Conservation (phyloP, 2,329 filamentous ascomycete species). For the Aspergillus quadricinctus region DNA sequence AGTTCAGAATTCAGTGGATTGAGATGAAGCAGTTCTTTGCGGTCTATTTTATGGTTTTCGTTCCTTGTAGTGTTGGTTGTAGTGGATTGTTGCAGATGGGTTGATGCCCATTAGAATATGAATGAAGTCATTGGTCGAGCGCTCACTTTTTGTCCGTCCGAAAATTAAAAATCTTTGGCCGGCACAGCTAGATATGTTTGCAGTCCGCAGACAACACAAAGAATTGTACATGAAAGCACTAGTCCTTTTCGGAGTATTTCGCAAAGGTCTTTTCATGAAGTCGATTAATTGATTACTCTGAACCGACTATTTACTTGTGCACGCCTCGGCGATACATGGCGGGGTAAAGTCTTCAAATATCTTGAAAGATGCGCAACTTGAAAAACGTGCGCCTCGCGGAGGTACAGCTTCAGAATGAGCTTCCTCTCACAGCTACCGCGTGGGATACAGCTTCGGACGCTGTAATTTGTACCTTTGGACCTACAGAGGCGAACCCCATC, state of each 20-base stretch:
- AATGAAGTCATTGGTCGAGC: slow-evolving; percentile 42
- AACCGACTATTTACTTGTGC: slow-evolving; percentile 4
- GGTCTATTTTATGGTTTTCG: background rate
- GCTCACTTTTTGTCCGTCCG: slow-evolving; percentile 24
- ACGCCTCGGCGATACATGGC: slow-evolving; percentile 27
- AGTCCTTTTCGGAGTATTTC: background rate
- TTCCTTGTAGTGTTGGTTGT: slow-evolving; percentile 8
- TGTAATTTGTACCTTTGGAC: slow-evolving; percentile 79
- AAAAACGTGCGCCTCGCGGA: slow-evolving; percentile 68
- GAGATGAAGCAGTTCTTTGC: slow-evolving; percentile 11
- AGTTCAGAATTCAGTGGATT: slow-evolving; percentile 32
- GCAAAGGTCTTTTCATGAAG: slow-evolving; percentile 1
- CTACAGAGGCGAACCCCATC: slow-evolving; percentile 61
- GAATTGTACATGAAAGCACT: background rate
- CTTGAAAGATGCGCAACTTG: slow-evolving; percentile 74
- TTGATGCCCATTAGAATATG: slow-evolving; percentile 23
- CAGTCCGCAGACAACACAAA: slow-evolving; percentile 16
- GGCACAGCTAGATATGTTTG: slow-evolving; percentile 13
- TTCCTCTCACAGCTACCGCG: slow-evolving; percentile 68
- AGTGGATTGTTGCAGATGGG: slow-evolving; percentile 16
- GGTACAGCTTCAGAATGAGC: slow-evolving; percentile 56
- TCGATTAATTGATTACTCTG: background rate
- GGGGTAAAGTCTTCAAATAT: slow-evolving; percentile 30
- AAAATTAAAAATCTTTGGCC: slow-evolving; percentile 38
- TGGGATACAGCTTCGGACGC: slow-evolving; percentile 81